A percentile compares a stretch with the other conserved stretches of the same genome.
Conservation (phyloP, 140 eudicot species). For the Bidens hawaiensis region DNA sequence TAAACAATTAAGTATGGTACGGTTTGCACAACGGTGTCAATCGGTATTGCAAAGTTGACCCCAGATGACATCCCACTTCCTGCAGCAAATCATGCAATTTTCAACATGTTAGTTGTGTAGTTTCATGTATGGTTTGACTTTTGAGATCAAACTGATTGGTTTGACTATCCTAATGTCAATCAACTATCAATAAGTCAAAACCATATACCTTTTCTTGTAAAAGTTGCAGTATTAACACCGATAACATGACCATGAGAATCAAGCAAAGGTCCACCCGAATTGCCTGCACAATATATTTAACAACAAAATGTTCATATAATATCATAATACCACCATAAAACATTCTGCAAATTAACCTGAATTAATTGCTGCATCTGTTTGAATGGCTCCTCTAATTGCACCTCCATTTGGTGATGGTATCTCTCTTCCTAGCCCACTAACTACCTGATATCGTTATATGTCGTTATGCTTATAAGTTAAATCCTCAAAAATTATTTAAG, state of each 20-base stretch:
- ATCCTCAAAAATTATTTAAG: not conserved
- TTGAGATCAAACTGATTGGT: not conserved
- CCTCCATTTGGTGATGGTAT: slow-evolving; percentile 94
- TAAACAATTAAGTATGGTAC: slow-evolving; percentile 77
- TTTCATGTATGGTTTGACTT: not conserved
- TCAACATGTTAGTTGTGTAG: not conserved
- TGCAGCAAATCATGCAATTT: slow-evolving; percentile 31
- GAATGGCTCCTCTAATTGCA: slow-evolving; percentile 91
- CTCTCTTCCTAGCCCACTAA: slow-evolving; percentile 95
- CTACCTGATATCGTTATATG: slow-evolving; percentile 51
- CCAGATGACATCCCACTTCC: slow-evolving; percentile 89
- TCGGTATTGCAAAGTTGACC: slow-evolving; percentile 94
- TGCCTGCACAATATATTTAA: slow-evolving; percentile 48
- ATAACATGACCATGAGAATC: slow-evolving; percentile 89
- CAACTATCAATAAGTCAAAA: no score
- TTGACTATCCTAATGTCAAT: not conserved
- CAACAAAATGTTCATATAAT: not conserved
- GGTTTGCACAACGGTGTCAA: slow-evolving; percentile 63
- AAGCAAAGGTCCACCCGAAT: slow-evolving; percentile 93
- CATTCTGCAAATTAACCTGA: slow-evolving; percentile 38
- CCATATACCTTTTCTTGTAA: slow-evolving; percentile 94
- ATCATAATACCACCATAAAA: not conserved
- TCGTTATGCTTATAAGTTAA: not conserved
- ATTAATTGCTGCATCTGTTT: slow-evolving; percentile 99
- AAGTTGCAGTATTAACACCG: slow-evolving; percentile 93